Evolutionary conservation across 768 basidiomycete species (phyloP), one percentile per base, ranked within the genome.

Genomic region (Chlorophyllum brunneum): DNA sequence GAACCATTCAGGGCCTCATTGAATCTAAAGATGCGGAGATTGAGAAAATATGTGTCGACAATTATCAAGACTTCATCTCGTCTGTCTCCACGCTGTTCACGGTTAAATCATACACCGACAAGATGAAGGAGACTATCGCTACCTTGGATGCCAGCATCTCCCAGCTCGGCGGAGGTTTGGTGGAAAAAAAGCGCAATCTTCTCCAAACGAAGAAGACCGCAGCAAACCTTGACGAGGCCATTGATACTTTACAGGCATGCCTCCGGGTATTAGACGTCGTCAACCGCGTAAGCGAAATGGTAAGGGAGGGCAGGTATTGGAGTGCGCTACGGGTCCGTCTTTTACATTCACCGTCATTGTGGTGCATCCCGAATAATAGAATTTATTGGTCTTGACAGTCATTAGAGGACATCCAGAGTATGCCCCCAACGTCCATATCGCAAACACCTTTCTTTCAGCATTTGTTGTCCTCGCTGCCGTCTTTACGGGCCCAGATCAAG

Each of bases 61-160:
- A 98, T 67, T 98, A 98, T 63, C 92, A 95, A 70, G 95, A 98
- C 70, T 99, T 99, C 61, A 94, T 98, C 29, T 86, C 88, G 24
- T 97, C 95, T 16, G 94, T 98, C 13, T 92, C 93, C n/a, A 98
- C 94, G 2, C 77, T 99, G 56, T 88, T 98, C 69, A 87, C 88
- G 41, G 92, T 99, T 65, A 88, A 98, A 67, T 92, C 94, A 16
- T 98, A 97, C 63, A 98, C 97, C 31, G 91, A 88, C 59, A 92
- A 87, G 68, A 83, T 99, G 61, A 86, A 91, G 62, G 86, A 95
- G 62, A 90, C 86, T 63, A 97, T 98, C 56, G 80, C 83, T n/a
- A 80, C 88, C 42, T 74, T 98, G 42, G 95, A 99, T 68, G 74
- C 81, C 23, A 91, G 85, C 58, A 92, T 98, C 44, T 85, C 89